Base-by-base conservation (phyloP, 768 basidiomycete species). In the Tylopilus subfusipes region DNA sequence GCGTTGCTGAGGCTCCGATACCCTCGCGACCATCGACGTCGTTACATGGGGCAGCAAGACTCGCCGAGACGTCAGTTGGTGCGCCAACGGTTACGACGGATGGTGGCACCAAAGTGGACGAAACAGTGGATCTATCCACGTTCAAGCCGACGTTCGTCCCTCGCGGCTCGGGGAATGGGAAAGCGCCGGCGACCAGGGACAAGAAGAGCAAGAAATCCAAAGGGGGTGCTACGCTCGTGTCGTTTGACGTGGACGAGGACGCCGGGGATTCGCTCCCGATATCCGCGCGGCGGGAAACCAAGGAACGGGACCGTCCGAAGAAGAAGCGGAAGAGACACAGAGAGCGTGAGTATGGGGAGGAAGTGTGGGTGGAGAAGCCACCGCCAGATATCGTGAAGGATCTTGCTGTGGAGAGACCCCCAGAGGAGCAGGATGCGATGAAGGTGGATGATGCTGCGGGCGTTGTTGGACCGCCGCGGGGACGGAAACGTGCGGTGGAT, bases 91-190 rank as follows among this genome's bases (percentile, higher is more conserved):
- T 21, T 11, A 19, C 19, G 19, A 19, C 50, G 5, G 49, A 52
- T n/a, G 45, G 27, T n/a, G 45, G 27, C 31, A 36, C 43, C 16
- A 34, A 42, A 14, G 45, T 50, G 27, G 46, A 60, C 10, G 54
- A 55, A 21, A 68, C 65, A 22, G 72, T 80, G 9, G 87, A 93
- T 64, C 59, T 84, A 25, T 71, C 78, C n/a, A 84, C 85, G 0
- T 98, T 96, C 78, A 90, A 86, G 63, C 95, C 95, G 1, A 90
- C 85, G 0, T 98, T 98, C 67, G 82, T 91, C 9, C 84, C 85
- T 7, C 72, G 75, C 9, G 72, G 72, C 19, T 54, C 68, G 2
- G 64, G 67, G 31, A 73, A 73, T 50, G 73, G 72, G 46, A 73
- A 81, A 63, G 75, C 75, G 44, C 57, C 65, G 18, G 68, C 68